phyloP scores from a whole-genome alignment of 1,139 yeast species.

The Sugiyamaella xylanicola region DNA sequence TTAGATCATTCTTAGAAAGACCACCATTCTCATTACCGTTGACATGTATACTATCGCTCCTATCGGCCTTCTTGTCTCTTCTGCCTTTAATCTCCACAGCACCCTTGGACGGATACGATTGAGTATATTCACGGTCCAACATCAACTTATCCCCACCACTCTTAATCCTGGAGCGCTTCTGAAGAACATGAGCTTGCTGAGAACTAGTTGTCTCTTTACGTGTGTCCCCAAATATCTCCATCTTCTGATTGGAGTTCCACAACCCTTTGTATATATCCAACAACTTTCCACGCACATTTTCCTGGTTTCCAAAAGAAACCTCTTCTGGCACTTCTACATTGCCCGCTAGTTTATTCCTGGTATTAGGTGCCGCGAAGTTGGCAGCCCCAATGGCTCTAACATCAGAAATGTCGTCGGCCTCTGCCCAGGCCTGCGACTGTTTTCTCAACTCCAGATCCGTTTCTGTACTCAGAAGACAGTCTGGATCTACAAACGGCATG shows the following conservation, averaged over 20 bases:
- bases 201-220: too few species aligned
- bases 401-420: constrained; percentile 6
- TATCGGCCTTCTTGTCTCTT: too few species aligned
- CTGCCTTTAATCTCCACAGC: too few species aligned
- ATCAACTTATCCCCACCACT: too few species aligned
- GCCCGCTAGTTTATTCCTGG: background rate
- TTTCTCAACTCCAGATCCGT: constrained; percentile 13
- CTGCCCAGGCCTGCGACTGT: constrained; percentile 12
- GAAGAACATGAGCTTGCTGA: too few species aligned
- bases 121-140: too few species aligned
- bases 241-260: background rate
- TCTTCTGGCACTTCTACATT: background rate
- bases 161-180: too few species aligned
- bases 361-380: background rate
- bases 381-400: background rate
- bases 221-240: constrained; percentile 3
- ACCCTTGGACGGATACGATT: too few species aligned
- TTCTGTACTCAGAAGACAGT: constrained; percentile 4
- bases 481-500: constrained; percentile 15
- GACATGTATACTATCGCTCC: too few species aligned
- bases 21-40: too few species aligned
- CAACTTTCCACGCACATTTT: background rate
- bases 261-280: constrained; percentile 4
- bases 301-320: background rate
- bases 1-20: too few species aligned